Base-by-base conservation (phyloP, 2,329 filamentous ascomycete genomes). In the Diaporthe ampelina region DNA sequence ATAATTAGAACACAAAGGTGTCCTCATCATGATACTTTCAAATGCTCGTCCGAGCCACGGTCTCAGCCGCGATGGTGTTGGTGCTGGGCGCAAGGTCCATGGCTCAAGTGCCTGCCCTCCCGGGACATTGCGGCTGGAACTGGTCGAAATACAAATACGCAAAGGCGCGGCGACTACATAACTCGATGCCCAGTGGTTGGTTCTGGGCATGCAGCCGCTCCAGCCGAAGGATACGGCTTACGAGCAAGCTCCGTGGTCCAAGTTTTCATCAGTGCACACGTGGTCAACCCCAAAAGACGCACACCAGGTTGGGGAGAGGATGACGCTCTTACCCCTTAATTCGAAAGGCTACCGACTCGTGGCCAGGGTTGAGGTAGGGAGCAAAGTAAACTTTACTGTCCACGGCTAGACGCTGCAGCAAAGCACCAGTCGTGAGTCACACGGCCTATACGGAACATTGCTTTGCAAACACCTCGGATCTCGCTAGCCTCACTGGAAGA, bases 61-160 rank as follows among this genome's bases (percentile, higher is more conserved):
- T 10, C 21, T 17, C 29, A 29, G 59, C 26, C 29, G 29, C 29
- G 26, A 50, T 35, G 59, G 40, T 50, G 59, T 21, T 26, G 63
- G 37, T 67, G 61, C 61, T 52, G 29, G 11, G 8, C 8, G 29
- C 45, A 26, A n/a, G 29, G 21, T 52, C 10, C 9, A 19, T 37
- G 45, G 19, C 35, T 43, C 40, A 43, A 43, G 1, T 40, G 37
- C 21, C 3, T 40, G 37, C 21, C 3, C 21, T n/a, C n/a, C 8
- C 17, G 9, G 3, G 19, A 15, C 19, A 21, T 67, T 9, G 24
- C 21, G 61, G 26, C 43, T 50, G 32, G 26, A 35, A 17, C 11
- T 32, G 26, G 7, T 50, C 11, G 43, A 65, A 65, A n/a, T 52
- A 37, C 21, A 67, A 67, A 67, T 52, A 67, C 45, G 3, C 29